These are phyloP conservation scores for Neonectria magnoliae DNA, from an alignment of 2,329 filamentous ascomycete species.

Conservation along the genomic window DNA sequence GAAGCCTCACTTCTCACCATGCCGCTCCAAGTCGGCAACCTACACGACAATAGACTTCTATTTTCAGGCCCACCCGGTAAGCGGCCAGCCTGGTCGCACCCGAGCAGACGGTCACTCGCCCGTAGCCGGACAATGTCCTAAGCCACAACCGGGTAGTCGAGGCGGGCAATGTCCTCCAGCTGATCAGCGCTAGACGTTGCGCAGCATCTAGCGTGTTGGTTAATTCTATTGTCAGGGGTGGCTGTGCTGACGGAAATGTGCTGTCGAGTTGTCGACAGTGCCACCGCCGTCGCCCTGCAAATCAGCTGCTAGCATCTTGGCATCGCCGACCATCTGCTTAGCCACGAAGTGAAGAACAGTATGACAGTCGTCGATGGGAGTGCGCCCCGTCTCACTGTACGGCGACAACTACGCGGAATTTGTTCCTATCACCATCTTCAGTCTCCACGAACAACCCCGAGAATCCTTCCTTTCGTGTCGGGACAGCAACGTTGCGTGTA, in stretches of 20 bases:
- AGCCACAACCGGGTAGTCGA: neutral
- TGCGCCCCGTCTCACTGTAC: constrained; percentile 2
- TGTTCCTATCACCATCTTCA: neutral
- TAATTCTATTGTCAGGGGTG: neutral
- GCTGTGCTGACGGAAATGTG: neutral
- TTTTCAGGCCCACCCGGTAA: neutral
- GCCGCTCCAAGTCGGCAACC: neutral
- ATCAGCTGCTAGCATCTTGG: neutral
- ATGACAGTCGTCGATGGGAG: neutral
- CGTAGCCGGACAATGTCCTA: neutral
- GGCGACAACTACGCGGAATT: neutral
- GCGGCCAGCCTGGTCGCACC: neutral
- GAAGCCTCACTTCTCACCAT: neutral
- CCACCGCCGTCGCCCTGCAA: neutral
- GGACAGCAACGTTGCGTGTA: neutral
- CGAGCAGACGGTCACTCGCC: neutral
- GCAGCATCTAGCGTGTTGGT: neutral
- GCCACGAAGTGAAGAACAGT: neutral
- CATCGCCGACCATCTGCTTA: neutral
- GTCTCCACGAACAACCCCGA: neutral
- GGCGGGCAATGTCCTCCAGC: neutral
- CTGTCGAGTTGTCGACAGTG: neutral
- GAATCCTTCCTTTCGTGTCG: neutral
- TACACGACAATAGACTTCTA: neutral
- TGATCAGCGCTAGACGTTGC: neutral